A percentile compares a stretch with the other conserved stretches of the same genome.
phyloP scores from a whole-genome alignment of 441 rosid species.

The Theobroma grandiflorum region DNA sequence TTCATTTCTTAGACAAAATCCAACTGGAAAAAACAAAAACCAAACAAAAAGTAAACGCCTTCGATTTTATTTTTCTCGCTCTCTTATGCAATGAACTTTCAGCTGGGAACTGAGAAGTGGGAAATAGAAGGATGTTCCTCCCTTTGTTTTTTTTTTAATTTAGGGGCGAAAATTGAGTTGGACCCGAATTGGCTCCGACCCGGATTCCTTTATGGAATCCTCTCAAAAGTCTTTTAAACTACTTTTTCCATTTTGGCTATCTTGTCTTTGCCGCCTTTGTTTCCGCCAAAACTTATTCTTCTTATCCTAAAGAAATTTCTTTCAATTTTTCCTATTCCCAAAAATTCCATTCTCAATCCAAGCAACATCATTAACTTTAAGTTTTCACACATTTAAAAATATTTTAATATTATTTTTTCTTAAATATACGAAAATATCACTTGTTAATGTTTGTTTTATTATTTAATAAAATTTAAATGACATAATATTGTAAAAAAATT shows the following conservation, averaged over 20 bases:
- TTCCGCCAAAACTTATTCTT: not conserved
- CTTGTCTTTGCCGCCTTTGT: not conserved
- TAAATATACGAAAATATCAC: too few species aligned
- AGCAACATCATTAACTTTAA: too few species aligned
- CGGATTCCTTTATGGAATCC: not conserved
- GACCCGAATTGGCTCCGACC: constrained; percentile 11
- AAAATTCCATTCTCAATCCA: not conserved
- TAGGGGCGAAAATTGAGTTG: not conserved
- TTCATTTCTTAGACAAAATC: constrained; percentile 40
- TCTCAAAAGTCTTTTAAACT: not conserved
- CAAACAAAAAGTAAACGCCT: not conserved
- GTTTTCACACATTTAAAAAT: too few species aligned
- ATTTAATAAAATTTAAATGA: too few species aligned
- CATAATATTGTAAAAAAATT: too few species aligned
- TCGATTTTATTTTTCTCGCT: not conserved
- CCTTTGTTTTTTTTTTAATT: not conserved
- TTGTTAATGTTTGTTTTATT: too few species aligned
- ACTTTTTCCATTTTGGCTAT: not conserved
- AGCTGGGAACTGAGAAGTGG: not conserved
- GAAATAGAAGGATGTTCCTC: not conserved
- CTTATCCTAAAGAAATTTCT: not conserved
- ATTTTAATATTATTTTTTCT: too few species aligned
- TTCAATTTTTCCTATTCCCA: not conserved
- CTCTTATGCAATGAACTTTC: not conserved
- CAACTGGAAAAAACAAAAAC: not conserved